These are phyloP conservation scores for Coprinopsis cinerea DNA, from an alignment of 768 basidiomycete species.

Conservation along the genomic window DNA sequence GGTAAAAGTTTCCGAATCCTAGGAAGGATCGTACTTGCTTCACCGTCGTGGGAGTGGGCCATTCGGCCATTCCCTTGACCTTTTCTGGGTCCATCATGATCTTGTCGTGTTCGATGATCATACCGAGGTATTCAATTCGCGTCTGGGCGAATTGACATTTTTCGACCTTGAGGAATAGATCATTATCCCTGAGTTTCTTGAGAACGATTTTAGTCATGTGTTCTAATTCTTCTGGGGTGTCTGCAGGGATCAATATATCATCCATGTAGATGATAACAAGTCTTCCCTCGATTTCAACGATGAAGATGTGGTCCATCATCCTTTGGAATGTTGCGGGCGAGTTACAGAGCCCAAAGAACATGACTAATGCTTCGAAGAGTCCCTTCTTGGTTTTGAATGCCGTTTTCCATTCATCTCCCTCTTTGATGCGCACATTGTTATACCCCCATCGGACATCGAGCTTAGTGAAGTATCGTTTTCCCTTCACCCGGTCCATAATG, in stretches of 20 bases:
- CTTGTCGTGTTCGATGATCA: no score
- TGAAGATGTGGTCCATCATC: constrained; percentile 6
- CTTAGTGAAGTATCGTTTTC: constrained; percentile 8
- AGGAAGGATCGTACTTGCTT: constrained; percentile 35
- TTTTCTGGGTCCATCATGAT: no score
- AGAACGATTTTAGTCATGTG: no score
- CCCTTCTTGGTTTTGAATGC: constrained; percentile 7
- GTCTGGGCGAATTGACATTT: no score
- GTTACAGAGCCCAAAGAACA: constrained; percentile 11
- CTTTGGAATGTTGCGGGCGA: constrained; percentile 10
- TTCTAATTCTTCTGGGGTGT: constrained; percentile 7
- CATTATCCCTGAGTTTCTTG: no score
- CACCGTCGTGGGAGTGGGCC: no score
- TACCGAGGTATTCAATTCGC: no score
- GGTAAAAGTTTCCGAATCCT: constrained; percentile 41
- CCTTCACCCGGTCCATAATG: constrained; percentile 9
- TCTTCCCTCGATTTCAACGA: no score
- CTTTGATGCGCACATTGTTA: constrained; percentile 7
- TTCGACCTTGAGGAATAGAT: no score
- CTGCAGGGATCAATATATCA: constrained; percentile 28
- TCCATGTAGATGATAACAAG: constrained; percentile 33
- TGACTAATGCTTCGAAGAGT: constrained; percentile 6
- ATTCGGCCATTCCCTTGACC: no score
- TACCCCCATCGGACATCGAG: constrained; percentile 7
- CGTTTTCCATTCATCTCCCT: constrained; percentile 4